Conservation (phyloP, 2,329 filamentous ascomycete genomes). For the Leptoxyphium fumago region DNA sequence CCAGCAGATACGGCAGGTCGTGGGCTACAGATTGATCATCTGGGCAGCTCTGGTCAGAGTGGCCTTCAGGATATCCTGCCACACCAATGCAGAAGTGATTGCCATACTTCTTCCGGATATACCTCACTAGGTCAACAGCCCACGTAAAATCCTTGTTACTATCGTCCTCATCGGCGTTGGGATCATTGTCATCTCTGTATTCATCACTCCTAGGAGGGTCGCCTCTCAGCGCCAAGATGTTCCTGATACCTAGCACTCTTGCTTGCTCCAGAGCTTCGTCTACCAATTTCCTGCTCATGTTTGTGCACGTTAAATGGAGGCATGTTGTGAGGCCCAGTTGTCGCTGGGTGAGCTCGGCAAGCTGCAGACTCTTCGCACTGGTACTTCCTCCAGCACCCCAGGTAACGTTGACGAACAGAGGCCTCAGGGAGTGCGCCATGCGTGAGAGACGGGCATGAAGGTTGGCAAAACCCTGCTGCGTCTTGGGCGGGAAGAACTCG, state of each 20-base stretch:
- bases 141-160: constrained; percentile 70
- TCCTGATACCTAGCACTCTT: constrained; percentile 78
- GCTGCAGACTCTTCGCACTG: constrained; percentile 74
- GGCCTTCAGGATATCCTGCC: constrained; percentile 87
- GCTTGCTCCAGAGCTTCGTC: constrained; percentile 85
- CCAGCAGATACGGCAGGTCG: constrained; percentile 76
- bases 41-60: constrained; percentile 80
- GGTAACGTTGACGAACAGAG: constrained; percentile 91
- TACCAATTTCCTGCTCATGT: constrained; percentile 78
- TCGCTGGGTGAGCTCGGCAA: constrained; percentile 88
- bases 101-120: constrained; percentile 72
- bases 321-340: constrained; percentile 88
- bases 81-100: constrained; percentile 96
- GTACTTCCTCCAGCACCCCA: constrained; percentile 96
- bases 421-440: constrained; percentile 82
- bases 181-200: constrained; percentile 52
- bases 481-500: constrained; percentile 99
- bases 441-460: constrained; percentile 83
- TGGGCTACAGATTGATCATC: constrained; percentile 50
- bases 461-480: constrained; percentile 86
- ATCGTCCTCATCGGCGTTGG: constrained; percentile 38
- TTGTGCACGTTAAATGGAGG: constrained; percentile 91
- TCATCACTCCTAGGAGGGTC: constrained; percentile 84
- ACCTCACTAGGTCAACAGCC: constrained; percentile 76
- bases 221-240: constrained; percentile 81